These are phyloP conservation scores for Daucus carota DNA, from an alignment of 129 eudicot genomes.

Conservation along the genomic window DNA sequence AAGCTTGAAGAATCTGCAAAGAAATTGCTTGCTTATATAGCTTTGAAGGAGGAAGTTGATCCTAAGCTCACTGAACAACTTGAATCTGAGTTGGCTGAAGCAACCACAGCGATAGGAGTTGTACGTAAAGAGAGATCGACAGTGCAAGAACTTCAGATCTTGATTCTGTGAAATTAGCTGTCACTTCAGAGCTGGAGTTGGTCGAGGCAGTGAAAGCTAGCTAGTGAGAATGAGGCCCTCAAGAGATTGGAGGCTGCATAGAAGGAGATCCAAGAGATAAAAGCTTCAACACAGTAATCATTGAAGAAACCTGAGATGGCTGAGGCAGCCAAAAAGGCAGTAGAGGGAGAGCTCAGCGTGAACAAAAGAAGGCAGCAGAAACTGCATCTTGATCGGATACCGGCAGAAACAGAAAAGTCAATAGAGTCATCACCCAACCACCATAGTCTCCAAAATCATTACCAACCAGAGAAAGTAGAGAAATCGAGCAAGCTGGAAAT, in stretches of 20 bases:
- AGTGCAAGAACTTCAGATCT: constrained; percentile 50
- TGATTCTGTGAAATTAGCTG: constrained; percentile 59
- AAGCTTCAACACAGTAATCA: constrained; percentile 55
- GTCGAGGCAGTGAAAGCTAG: constrained; percentile 93
- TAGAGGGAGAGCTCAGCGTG: constrained; percentile 78
- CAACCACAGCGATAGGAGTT: constrained; percentile 44
- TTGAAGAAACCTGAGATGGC: constrained; percentile 73
- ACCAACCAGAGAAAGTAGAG: constrained; percentile 16
- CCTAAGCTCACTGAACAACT: constrained; percentile 39
- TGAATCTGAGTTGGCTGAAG: constrained; percentile 44
- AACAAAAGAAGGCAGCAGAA: constrained; percentile 88
- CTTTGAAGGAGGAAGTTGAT: constrained; percentile 52
- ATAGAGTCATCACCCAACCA: constrained; percentile 33
- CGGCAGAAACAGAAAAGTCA: constrained; percentile 48
- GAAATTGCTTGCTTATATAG: constrained; percentile 46
- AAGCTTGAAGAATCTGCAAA: constrained; percentile 59
- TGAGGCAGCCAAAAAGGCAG: constrained; percentile 75
- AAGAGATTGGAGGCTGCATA: constrained; percentile 51
- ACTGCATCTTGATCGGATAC: constrained; percentile 60
- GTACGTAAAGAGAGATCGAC: constrained; percentile 41
- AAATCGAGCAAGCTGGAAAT: constrained; percentile 41
- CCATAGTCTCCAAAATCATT: constrained; percentile 27
- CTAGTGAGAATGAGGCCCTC: constrained; percentile 73
- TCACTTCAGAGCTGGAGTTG: too few relatives aligned
- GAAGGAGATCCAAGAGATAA: constrained; percentile 64